phyloP scores from a whole-genome alignment of 2,329 filamentous ascomycete genomes.

The Ascochyta viciae-villosae region DNA sequence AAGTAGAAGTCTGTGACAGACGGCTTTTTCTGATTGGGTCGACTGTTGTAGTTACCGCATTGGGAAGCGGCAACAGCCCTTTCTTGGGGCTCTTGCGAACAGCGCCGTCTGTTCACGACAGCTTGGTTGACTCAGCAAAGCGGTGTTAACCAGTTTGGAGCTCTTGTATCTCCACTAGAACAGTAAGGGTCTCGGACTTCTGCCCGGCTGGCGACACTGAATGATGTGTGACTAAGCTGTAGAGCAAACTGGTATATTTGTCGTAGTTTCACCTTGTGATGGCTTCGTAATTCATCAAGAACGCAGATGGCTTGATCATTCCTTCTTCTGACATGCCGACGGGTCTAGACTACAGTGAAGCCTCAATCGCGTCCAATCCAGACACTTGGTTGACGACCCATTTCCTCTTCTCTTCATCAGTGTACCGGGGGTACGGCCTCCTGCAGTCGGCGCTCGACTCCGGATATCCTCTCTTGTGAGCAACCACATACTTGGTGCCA shows the following conservation, averaged over 20 bases:
- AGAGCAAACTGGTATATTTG: not conserved
- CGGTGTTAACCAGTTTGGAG: not conserved
- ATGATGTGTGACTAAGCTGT: not conserved
- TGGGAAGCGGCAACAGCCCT: conserved; percentile 1
- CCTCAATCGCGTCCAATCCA: conserved; percentile 41
- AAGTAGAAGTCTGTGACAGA: not conserved
- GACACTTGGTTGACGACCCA: conserved; percentile 53
- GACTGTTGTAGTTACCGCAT: conserved; percentile 6
- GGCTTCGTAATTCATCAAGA: no score
- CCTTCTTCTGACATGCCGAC: not conserved
- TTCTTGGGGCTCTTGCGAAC: not conserved
- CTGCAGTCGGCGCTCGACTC: conserved; percentile 60
- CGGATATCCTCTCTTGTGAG: conserved; percentile 61
- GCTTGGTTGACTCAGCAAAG: conserved; percentile 5
- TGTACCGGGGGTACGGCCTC: conserved; percentile 61
- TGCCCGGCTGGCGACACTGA: not conserved
- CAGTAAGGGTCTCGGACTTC: not conserved
- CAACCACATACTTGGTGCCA: conserved; percentile 67
- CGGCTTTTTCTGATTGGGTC: not conserved
- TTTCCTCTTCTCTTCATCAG: conserved; percentile 54
- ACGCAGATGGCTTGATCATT: no score
- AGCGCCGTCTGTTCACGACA: not conserved
- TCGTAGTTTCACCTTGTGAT: no score
- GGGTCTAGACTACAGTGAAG: conserved; percentile 20
- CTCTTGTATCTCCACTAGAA: not conserved